Percentiles rank a stretch among this genome's conserved stretches.
Evolutionary conservation across 345 rosid genomes (phyloP).

Genomic region (Turnera subulata): DNA sequence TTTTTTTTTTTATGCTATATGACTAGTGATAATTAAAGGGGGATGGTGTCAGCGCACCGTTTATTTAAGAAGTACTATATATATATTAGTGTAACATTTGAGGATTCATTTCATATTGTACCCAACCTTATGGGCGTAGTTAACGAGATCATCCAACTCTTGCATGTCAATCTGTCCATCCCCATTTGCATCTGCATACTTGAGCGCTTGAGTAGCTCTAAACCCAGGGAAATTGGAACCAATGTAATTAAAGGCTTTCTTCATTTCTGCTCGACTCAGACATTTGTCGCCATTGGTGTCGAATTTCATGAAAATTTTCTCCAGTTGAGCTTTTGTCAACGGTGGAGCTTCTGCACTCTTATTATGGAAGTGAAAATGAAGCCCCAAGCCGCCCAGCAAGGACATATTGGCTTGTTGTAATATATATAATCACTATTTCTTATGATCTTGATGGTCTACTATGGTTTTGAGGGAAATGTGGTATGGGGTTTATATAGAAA

Average conservation of each 20-base stretch:
- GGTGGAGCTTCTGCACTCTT: neutral
- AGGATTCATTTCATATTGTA: neutral
- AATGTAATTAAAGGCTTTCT: neutral
- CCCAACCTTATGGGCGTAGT: neutral
- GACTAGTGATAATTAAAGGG: no score
- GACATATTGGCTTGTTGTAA: no score
- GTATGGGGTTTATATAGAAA: no score
- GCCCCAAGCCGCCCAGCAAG: no score
- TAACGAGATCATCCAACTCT: neutral
- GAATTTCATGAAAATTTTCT: neutral
- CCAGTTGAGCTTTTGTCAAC: neutral
- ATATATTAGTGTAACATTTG: no score
- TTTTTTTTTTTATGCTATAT: no score
- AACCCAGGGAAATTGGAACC: neutral
- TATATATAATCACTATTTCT: no score
- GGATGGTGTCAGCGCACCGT: no score
- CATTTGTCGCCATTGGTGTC: neutral
- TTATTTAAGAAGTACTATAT: no score
- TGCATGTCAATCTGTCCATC: neutral
- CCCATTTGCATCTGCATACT: neutral
- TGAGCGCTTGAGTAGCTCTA: neutral
- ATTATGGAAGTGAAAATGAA: neutral
- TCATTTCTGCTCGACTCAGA: neutral
- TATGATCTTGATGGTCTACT: no score
- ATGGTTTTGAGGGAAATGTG: no score